These are phyloP conservation scores for Trifolium dubium DNA, from an alignment of 306 rosid genomes.

Conservation along the genomic window DNA sequence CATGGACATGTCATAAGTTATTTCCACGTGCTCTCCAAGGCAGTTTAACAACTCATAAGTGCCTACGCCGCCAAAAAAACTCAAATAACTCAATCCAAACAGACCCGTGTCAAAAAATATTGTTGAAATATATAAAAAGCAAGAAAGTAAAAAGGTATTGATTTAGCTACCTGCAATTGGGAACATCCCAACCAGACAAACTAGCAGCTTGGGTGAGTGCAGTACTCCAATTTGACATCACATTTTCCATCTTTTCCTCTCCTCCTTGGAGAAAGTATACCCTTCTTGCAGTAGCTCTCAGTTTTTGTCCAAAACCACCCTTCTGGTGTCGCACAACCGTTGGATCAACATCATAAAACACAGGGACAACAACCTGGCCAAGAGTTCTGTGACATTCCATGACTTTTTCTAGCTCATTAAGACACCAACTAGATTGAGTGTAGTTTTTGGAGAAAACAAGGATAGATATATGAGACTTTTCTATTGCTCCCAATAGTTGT, in stretches of 20 bases:
- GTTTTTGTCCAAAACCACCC: neutral
- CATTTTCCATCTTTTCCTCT: too few species aligned
- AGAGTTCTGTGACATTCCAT: neutral
- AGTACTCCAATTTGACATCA: neutral
- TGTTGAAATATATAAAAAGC: too few species aligned
- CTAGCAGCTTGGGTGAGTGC: neutral
- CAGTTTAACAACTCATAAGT: too few species aligned
- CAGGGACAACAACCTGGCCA: neutral
- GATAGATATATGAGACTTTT: neutral
- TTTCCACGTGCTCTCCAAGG: too few species aligned
- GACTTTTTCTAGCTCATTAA: neutral
- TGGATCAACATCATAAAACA: conserved; percentile 8
- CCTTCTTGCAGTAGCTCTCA: neutral
- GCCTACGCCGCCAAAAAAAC: too few species aligned
- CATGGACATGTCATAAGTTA: too few species aligned
- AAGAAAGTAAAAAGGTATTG: too few species aligned
- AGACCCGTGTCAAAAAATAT: too few species aligned
- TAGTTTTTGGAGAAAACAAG: neutral
- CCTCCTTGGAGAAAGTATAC: too few species aligned
- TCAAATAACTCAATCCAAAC: too few species aligned
- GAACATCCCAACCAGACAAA: neutral
- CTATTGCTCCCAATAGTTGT: neutral
- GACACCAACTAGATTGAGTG: neutral
- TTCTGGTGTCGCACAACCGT: neutral
- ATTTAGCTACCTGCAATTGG: neutral